Evolutionary conservation across 148 eudicot species (phyloP).

Genomic region (Rhododendron vialii): DNA sequence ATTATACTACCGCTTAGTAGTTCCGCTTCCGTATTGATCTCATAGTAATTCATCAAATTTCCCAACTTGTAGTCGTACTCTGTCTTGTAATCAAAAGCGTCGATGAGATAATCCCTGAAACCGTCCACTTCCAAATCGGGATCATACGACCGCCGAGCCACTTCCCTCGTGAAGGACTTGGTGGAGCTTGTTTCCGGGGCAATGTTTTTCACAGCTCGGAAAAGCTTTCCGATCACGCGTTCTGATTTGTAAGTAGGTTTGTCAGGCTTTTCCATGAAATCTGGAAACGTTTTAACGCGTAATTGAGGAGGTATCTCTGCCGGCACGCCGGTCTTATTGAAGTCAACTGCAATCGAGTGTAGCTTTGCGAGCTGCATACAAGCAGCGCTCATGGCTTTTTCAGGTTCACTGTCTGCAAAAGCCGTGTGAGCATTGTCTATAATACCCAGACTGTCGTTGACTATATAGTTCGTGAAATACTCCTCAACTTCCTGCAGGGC

Average conservation of each 20-base stretch:
- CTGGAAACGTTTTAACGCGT: constrained; percentile 55
- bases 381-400: constrained; percentile 40
- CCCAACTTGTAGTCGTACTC: constrained; percentile 44
- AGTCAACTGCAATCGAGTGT: constrained; percentile 61
- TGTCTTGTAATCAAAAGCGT: constrained; percentile 18
- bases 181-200: constrained; percentile 20
- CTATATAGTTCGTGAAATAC: constrained; percentile 50
- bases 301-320: constrained; percentile 45
- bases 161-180: constrained; percentile 30
- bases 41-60: constrained; percentile 44
- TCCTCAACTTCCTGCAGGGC: constrained; percentile 46
- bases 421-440: constrained; percentile 59
- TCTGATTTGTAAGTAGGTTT: constrained; percentile 32
- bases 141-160: constrained; percentile 36
- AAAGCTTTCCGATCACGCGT: constrained; percentile 45
- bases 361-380: constrained; percentile 48
- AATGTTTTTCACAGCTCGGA: constrained; percentile 35
- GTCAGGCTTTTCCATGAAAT: constrained; percentile 59
- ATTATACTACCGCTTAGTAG: constrained; percentile 43
- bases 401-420: constrained; percentile 39
- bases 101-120: constrained; percentile 32
- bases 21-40: constrained; percentile 50
- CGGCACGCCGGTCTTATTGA: constrained; percentile 58
- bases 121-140: constrained; percentile 47
- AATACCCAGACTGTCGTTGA: constrained; percentile 57